Conservation (phyloP, 2,329 filamentous ascomycete genomes). For the Nemania sp. region DNA sequence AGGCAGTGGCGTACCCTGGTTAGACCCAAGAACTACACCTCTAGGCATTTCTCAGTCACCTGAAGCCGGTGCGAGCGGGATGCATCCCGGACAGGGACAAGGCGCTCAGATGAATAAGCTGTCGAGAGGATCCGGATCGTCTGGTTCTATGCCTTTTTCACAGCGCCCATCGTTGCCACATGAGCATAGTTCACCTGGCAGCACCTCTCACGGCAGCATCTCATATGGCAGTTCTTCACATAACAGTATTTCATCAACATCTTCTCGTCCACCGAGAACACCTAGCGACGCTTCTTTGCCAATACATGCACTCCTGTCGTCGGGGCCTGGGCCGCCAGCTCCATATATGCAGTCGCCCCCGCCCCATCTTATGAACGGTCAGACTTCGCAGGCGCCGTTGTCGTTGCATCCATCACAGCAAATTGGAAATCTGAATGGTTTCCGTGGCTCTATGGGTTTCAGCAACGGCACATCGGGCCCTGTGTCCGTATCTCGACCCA, state of each 20-base stretch:
- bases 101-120: not conserved
- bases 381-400: constrained; percentile 28
- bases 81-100: constrained; percentile 25
- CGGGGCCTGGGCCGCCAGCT: constrained; percentile 40
- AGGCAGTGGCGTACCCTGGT: constrained; percentile 27
- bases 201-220: no score
- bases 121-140: constrained; percentile 28
- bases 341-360: constrained; percentile 22
- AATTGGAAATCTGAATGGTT: constrained; percentile 16
- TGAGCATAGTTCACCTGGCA: constrained; percentile 44
- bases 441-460: constrained; percentile 18
- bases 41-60: constrained; percentile 34
- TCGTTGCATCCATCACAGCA: constrained; percentile 28
- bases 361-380: constrained; percentile 13
- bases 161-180: constrained; percentile 49
- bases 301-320: constrained; percentile 58
- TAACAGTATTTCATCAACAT: constrained; percentile 50
- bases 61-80: constrained; percentile 30
- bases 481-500: constrained; percentile 19
- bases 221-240: no score
- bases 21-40: constrained; percentile 34
- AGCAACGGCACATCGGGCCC: constrained; percentile 29
- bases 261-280: constrained; percentile 48
- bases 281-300: constrained; percentile 57
- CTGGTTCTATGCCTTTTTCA: constrained; percentile 36